phyloP scores from a whole-genome alignment of 2,329 filamentous ascomycete genomes.

The Coleophoma crateriformis region DNA sequence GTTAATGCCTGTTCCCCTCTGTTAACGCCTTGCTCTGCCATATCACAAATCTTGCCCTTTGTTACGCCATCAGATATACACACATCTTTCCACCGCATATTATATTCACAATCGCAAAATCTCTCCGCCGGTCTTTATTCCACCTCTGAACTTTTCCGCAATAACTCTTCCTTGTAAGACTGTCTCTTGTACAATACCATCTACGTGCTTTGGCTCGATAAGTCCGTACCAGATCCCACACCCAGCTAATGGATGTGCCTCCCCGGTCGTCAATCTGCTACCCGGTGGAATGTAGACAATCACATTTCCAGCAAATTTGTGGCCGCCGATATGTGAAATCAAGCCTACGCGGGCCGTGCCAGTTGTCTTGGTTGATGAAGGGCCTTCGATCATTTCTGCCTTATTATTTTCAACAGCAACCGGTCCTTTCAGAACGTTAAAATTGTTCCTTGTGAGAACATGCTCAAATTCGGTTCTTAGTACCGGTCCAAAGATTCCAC shows the following conservation, averaged over 20 bases:
- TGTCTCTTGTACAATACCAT: conserved; percentile 70
- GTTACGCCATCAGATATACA: no score
- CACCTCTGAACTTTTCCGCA: conserved; percentile 66
- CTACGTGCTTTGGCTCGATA: conserved; percentile 69
- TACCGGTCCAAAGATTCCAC: conserved; percentile 73
- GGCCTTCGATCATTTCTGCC: conserved; percentile 13
- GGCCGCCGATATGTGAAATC: conserved; percentile 77
- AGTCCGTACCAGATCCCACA: conserved; percentile 79
- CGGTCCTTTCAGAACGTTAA: conserved; percentile 41
- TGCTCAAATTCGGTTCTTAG: conserved; percentile 65
- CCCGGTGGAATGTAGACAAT: conserved; percentile 71
- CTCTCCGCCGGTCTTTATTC: conserved; percentile 49
- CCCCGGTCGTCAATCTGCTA: conserved; percentile 31
- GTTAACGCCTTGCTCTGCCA: no score
- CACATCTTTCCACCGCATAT: no score
- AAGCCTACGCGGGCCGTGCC: conserved; percentile 56
- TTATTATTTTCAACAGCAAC: conserved; percentile 20
- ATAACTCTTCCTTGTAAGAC: conserved; percentile 62
- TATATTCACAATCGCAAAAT: conserved; percentile 30
- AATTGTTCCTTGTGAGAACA: conserved; percentile 44
- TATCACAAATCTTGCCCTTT: no score
- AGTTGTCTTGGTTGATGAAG: conserved; percentile 26
- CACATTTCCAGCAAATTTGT: conserved; percentile 82
- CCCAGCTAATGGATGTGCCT: conserved; percentile 55
- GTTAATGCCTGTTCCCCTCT: no score